A percentile compares a stretch with the other conserved stretches of the same genome.
These are phyloP conservation scores for Boletus smithii DNA, from an alignment of 1,284 basidiomycete species.

Conservation along the genomic window DNA sequence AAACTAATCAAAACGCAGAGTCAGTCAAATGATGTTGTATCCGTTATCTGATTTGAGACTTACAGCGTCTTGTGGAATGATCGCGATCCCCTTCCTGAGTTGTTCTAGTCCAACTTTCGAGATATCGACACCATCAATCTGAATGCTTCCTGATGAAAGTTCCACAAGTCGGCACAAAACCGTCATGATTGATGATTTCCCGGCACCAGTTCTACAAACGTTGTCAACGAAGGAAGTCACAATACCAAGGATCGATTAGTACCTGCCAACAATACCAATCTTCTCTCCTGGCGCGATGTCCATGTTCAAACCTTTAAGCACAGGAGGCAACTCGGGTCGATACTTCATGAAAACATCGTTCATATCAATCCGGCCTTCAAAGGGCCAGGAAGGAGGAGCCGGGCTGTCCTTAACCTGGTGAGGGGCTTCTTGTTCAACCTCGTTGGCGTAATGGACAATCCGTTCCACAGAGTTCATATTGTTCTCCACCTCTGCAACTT, in stretches of 20 bases:
- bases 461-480: slow-evolving; percentile 91
- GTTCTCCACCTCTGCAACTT: slow-evolving; percentile 84
- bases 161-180: slow-evolving; percentile 63
- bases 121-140: slow-evolving; percentile 65
- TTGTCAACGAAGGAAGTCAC: slow-evolving; percentile 4
- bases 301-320: slow-evolving; percentile 68
- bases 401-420: slow-evolving; percentile 59
- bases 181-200: slow-evolving; percentile 67
- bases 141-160: slow-evolving; percentile 60
- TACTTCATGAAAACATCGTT: slow-evolving; percentile 66
- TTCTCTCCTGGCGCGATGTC: slow-evolving; percentile 75
- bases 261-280: slow-evolving; percentile 81
- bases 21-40: slow-evolving; percentile 1
- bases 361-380: slow-evolving; percentile 57
- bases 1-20: slow-evolving; percentile 9
- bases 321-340: slow-evolving; percentile 65
- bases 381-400: slow-evolving; percentile 67
- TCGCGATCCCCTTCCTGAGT: slow-evolving; percentile 65
- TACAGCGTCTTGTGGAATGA: slow-evolving; percentile 90
- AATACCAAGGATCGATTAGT: slow-evolving; percentile 2
- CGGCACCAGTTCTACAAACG: slow-evolving; percentile 62
- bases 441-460: slow-evolving; percentile 71
- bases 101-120: slow-evolving; percentile 65
- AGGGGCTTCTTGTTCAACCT: slow-evolving; percentile 65
- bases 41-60: slow-evolving; percentile 25